Conservation (phyloP, 1,284 basidiomycete genomes). For the Ceratobasidium sp. region DNA sequence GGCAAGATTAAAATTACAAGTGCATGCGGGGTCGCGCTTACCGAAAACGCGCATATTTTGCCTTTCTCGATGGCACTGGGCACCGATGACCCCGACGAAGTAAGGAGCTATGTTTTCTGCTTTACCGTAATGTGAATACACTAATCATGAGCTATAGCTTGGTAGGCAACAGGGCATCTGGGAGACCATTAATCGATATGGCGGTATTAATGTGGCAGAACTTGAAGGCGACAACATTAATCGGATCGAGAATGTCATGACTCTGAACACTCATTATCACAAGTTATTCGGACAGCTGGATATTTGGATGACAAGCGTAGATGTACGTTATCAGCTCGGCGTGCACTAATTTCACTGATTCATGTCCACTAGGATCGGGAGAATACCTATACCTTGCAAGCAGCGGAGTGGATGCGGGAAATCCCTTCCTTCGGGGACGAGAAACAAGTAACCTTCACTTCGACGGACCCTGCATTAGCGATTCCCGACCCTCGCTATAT, state of each 20-base stretch:
- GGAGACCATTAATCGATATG: conserved; percentile 50
- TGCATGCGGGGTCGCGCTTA: neutral
- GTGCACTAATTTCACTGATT: too few relatives aligned
- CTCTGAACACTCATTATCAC: conserved; percentile 51
- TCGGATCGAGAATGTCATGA: conserved; percentile 56
- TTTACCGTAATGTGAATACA: conserved; percentile 24
- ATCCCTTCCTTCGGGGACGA: too few relatives aligned
- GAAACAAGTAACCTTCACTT: conserved; percentile 48
- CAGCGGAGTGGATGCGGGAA: too few relatives aligned
- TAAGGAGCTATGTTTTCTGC: neutral
- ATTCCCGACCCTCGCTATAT: conserved; percentile 49
- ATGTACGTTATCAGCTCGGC: conserved; percentile 48
- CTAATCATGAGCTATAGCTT: conserved; percentile 21
- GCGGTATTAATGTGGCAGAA: conserved; percentile 47
- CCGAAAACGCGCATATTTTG: conserved; percentile 49
- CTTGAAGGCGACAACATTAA: conserved; percentile 54
- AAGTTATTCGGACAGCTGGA: conserved; percentile 52
- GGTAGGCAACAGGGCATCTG: conserved; percentile 42
- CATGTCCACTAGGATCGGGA: too few relatives aligned
- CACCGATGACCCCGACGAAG: conserved; percentile 8
- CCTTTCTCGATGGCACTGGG: conserved; percentile 14
- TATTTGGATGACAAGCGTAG: conserved; percentile 54
- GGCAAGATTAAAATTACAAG: neutral
- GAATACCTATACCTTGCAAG: too few relatives aligned
- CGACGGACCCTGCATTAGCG: neutral